Evolutionary conservation across 441 rosid species (phyloP), one percentile per base, ranked within the genome.

Genomic region (Mallotus japonicus): DNA sequence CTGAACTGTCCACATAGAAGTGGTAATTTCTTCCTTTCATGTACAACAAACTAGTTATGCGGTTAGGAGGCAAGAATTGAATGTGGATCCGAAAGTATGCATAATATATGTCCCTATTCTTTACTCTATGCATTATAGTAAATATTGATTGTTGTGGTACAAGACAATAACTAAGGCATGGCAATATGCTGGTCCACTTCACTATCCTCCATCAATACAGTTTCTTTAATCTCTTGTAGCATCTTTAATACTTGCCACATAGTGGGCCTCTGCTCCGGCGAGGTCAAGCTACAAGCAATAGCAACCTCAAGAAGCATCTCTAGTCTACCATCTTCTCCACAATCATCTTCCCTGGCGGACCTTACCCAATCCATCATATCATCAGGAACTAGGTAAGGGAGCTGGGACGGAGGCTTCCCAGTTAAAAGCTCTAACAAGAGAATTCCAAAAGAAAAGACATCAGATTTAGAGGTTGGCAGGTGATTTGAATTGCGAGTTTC

Each of bases 191-290:
- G 75, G 79, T 83, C 89, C 84, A 73, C 53, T 65, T 80, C 89
- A 59, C 77, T 73, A 16, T 90, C 96, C 71, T 87, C 91, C 67
- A 80, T 72, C 76, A 84, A 69, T 32, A 80, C 91, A 67, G 74
- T 84, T 78, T 88, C 90, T 72, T 91, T 93, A 53, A 91, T 87
- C 76, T 87, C 90, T 69, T 87, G 95, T 80, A 92, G 84, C 96
- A 90, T 92, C 82, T 89, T 88, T 77, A 94, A 74, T 69, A 94
- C 96, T 76, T 88, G 91, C 86, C 89, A 85, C 91, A 94, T 94
- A 0, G 83, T 85, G 0, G 96, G 97, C 75, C 97, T 85, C 78
- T 92, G 90, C 67, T 94, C 98, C 0, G 95, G 89, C 8, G 93
- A 89, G 7, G 83, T 82, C 80, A 83, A 80, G 72, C 98, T 84